Evolutionary conservation across 495 filamentous ascomycete species (phyloP), one percentile per base, ranked within the genome.

Genomic region (Penicillium odoratum): DNA sequence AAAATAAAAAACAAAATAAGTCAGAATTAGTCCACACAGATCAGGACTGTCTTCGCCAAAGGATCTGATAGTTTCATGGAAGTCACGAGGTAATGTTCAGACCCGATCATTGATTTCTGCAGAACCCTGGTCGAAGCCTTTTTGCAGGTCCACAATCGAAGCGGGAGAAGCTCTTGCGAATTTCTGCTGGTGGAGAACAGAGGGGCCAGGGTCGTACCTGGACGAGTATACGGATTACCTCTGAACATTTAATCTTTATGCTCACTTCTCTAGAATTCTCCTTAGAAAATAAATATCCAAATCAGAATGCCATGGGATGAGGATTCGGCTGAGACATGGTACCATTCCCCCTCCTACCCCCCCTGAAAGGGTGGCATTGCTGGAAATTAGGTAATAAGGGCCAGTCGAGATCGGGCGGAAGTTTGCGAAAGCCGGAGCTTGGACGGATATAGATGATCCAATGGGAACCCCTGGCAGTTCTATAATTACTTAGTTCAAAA

Each of bases 101-200:
- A 64, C 65, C 62, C 57, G 61, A 60, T 68, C 62, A 68, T 51
- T 66, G 49, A 55, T 65, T 61, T 66, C 64, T 71, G 62, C 65
- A 64, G 64, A 68, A 62, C 63, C 60, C 60, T 69, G 65, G 68
- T 67, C 66, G 64, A 70, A 68, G 67, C 60, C 60, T 56, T 64
- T 59, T 73, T 38, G 52, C 67, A 75, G 75, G 73, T 74, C 75
- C 75, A 78, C 75, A 70, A 76, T 77, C 62, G 74, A 76, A 75
- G 70, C 74, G 75, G 74, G 70, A 78, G 73, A 77, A 77, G 74
- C 75, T 74, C 70, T 66, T 60, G 64, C 57, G 63, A 67, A 69
- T 49, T 48, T 62, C 62, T 60, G 40, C 45, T 48, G 67, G 68
- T 70, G 68, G 68, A 67, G 61, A 55, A 67, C 48, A 42, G 55